These are phyloP conservation scores for Trametes gibbosa DNA, from an alignment of 768 basidiomycete species.

Conservation along the genomic window DNA sequence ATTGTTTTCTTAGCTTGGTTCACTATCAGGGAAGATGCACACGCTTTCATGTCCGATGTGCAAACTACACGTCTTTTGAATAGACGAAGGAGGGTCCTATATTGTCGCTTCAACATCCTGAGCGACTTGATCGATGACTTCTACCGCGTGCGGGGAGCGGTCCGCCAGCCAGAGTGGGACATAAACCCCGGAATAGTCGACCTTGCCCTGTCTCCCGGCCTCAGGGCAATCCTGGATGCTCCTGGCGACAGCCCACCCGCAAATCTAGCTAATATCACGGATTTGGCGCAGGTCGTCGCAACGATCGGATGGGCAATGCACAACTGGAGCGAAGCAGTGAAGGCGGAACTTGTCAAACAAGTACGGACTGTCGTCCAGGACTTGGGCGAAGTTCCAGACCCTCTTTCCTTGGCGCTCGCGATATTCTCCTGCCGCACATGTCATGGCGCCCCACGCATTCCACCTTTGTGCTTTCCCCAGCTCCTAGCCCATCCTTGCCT, in stretches of 20 bases:
- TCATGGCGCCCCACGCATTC: neutral
- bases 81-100: neutral
- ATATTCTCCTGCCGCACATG: neutral
- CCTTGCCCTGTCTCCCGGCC: neutral
- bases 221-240: neutral
- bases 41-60: neutral
- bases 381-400: neutral
- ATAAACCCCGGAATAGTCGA: neutral
- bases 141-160: neutral
- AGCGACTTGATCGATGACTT: neutral
- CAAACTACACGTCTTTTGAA: neutral
- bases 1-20: neutral
- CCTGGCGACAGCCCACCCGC: neutral
- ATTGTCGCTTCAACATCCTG: neutral
- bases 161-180: neutral
- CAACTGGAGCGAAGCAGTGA: neutral
- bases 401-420: neutral
- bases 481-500: neutral
- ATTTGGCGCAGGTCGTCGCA: neutral
- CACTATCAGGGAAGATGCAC: neutral
- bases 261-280: neutral
- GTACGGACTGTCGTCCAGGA: neutral
- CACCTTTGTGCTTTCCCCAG: neutral
- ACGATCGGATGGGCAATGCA: neutral
- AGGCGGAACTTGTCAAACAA: neutral